Base-by-base conservation (phyloP, 257 asterid genomes). In the Ilex asprella region DNA sequence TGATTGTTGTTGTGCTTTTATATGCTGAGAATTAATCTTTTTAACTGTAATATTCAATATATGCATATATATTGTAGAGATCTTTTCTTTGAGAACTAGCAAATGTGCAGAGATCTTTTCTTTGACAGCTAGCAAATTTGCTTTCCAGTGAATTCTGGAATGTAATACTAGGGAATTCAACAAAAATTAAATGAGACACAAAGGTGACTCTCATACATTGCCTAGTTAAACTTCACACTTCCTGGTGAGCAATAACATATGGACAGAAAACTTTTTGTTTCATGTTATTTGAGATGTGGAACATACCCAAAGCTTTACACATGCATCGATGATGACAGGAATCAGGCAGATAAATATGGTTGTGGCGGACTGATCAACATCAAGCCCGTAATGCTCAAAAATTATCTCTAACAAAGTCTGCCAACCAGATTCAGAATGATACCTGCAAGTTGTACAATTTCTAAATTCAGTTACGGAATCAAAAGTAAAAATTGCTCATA, bases 341-440 rank as follows among this genome's bases (percentile, higher is more conserved):
- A 93, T 65, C 3, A 89, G 63, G 83, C 94, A 78, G 70, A 93
- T 60, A 70, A 93, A 89, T 59, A 85, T 71, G 52, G 92, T 89
- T 58, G 87, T 78, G 59, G 83, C 79, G 56, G 84, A 81, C 63
- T 55, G 73, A 74, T 93, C 97, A 73, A 87, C 83, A 58, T 93
- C 94, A 53, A 89, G 61, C 30, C 99, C 96, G 29, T 85, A 85
- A 76, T 89, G 99, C 78, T 87, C 96, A 16, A 82, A 75, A 70
- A 87, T 53, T 57, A 89, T 71, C 78, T 89, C 96, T 55, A 85
- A 68, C 78, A 89, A 73, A 57, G 99, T 85, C 76, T 84, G 82
- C 97, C 97, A 89, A 46, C 96, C 97, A 57, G 89, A 85, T 75
- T 85, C 97, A 12, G 97, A 93, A 71, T 92, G 97, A 81, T 92